These are phyloP conservation scores for Coprinellus aureogranulatus DNA, from an alignment of 768 basidiomycete species.

Conservation along the genomic window DNA sequence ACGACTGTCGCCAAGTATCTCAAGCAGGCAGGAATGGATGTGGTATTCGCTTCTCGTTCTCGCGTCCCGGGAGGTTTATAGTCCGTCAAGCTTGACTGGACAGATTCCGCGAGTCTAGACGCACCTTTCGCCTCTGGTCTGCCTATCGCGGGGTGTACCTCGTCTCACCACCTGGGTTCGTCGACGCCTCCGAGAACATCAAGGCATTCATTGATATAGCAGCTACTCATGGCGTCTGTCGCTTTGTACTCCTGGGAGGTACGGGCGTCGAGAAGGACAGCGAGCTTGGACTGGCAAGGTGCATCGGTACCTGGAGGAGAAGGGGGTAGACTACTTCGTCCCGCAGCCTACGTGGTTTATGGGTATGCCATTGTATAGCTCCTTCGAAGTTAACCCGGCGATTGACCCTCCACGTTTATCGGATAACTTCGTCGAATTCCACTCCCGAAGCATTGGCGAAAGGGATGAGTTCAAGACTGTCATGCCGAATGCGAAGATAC, in stretches of 20 bases:
- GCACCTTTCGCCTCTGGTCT: background rate
- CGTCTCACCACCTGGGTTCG: background rate
- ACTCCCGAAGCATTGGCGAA: background rate
- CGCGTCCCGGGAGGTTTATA: constrained; percentile 1
- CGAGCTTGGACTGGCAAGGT: background rate
- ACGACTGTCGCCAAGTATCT: constrained; percentile 16
- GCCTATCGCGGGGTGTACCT: background rate
- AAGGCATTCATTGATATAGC: background rate
- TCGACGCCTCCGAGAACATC: constrained; percentile 1
- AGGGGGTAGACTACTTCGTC: constrained; percentile 19
- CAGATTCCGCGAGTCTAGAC: background rate
- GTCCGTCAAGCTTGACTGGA: constrained; percentile 6
- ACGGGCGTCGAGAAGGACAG: constrained; percentile 16
- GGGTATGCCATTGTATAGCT: constrained; percentile 13
- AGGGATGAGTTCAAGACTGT: constrained; percentile 16
- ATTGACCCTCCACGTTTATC: background rate
- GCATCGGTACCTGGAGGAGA: constrained; percentile 5
- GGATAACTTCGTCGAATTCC: constrained; percentile 6
- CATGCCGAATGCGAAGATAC: constrained; percentile 17
- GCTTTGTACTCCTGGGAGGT: constrained; percentile 16
- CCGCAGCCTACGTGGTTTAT: constrained; percentile 27
- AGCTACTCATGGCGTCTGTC: background rate
- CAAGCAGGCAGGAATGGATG: constrained; percentile 12
- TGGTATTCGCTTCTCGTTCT: background rate
- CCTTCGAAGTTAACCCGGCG: too few relatives aligned